phyloP scores from a whole-genome alignment of 2,329 filamentous ascomycete genomes.

The Botryosphaeria agaves region DNA sequence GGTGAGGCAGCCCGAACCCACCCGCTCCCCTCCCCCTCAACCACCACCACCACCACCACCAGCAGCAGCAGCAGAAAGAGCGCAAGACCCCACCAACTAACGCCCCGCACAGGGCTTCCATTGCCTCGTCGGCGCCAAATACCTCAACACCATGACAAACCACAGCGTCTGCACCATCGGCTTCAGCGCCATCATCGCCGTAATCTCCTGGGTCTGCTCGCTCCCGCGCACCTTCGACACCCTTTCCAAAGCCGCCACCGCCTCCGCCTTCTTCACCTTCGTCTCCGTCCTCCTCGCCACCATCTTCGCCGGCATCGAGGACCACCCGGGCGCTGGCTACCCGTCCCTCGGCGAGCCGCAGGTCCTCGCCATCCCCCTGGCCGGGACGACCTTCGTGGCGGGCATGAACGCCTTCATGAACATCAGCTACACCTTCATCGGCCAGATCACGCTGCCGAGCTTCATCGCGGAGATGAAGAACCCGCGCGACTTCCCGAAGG shows the following conservation, averaged over 20 bases:
- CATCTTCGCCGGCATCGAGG: conserved; percentile 63
- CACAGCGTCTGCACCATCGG: conserved; percentile 59
- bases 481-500: conserved; percentile 74
- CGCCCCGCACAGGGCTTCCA: conserved; percentile 46
- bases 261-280: conserved; percentile 77
- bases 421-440: conserved; percentile 92
- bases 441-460: conserved; percentile 81
- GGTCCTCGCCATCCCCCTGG: conserved; percentile 49
- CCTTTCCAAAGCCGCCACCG: conserved; percentile 61
- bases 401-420: conserved; percentile 85
- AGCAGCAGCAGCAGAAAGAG: too few relatives aligned
- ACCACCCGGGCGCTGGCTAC: conserved; percentile 39
- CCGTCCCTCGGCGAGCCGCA: conserved; percentile 41
- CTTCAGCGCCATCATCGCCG: conserved; percentile 56
- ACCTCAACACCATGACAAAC: conserved; percentile 74
- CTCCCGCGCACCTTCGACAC: conserved; percentile 73
- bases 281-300: conserved; percentile 71
- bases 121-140: conserved; percentile 69
- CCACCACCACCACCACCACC: background rate
- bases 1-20: conserved; percentile 26
- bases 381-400: conserved; percentile 60
- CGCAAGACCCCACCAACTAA: background rate
- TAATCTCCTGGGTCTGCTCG: conserved; percentile 63
- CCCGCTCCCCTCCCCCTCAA: background rate
- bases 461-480: conserved; percentile 91